A percentile compares a stretch with the other conserved stretches of the same genome.
Conservation (phyloP, 192 early-diverging fungal species). For the Coemansia sp. region DNA sequence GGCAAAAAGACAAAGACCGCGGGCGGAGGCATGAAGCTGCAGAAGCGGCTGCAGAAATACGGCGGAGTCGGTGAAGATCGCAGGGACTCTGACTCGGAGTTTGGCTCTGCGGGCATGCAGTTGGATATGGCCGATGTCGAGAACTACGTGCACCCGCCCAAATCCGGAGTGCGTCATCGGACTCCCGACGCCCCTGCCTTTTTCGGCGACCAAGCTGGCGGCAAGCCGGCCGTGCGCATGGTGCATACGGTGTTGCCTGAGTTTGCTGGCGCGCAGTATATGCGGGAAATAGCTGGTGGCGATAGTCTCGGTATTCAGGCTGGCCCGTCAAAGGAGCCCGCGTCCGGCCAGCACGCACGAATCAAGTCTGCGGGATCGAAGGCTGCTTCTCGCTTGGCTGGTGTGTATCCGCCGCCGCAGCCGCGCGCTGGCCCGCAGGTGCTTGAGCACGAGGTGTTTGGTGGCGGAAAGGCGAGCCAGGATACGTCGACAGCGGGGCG, state of each 20-base stretch:
- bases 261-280: slow-evolving; percentile 37
- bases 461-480: slow-evolving; percentile 8
- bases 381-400: neutral
- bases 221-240: slow-evolving; percentile 15
- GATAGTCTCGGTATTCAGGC: neutral
- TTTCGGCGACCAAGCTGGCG: slow-evolving; percentile 47
- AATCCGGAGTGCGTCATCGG: neutral
- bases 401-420: slow-evolving; percentile 29
- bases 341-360: neutral
- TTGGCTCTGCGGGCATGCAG: slow-evolving; percentile 24
- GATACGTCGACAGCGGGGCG: neutral
- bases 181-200: slow-evolving; percentile 14
- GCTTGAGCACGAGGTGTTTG: slow-evolving; percentile 47
- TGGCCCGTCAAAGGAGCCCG: neutral
- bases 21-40: slow-evolving; percentile 16
- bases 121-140: slow-evolving; percentile 53
- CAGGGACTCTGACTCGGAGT: slow-evolving; percentile 53
- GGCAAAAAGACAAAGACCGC: neutral
- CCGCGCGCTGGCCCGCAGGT: slow-evolving; percentile 34
- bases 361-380: neutral
- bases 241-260: slow-evolving; percentile 34
- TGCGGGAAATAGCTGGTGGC: slow-evolving; percentile 33
- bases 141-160: slow-evolving; percentile 50
- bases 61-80: slow-evolving; percentile 15
- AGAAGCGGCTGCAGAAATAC: slow-evolving; percentile 33